These are phyloP conservation scores for Parietichytrium sp. DNA, from an alignment of 108 stramenopile species.

Conservation along the genomic window DNA sequence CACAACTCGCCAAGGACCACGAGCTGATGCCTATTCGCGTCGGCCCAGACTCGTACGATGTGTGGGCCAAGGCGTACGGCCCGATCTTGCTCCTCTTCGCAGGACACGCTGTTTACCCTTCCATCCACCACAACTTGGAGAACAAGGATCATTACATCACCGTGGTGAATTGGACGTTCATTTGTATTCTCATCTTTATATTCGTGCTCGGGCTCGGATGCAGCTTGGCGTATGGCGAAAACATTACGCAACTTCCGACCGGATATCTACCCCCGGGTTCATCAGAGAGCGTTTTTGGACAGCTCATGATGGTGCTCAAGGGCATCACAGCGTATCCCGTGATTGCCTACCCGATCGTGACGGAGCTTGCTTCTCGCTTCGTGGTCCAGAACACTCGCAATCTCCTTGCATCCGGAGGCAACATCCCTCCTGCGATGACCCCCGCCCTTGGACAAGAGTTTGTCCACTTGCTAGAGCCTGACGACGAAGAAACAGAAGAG, in stretches of 20 bases:
- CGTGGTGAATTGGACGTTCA: conserved; percentile 32
- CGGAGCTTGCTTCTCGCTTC: conserved; percentile 22
- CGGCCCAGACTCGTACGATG: background rate
- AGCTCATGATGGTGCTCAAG: background rate
- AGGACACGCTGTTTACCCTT: conserved; percentile 22
- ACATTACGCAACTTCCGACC: conserved; percentile 11
- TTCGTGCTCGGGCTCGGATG: background rate
- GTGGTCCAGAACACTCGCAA: too few relatives aligned
- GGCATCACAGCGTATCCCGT: background rate
- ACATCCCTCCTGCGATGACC: background rate
- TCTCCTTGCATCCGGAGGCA: background rate
- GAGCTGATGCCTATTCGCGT: too few relatives aligned
- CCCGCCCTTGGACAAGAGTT: too few relatives aligned
- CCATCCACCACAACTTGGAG: background rate
- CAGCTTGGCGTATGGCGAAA: background rate
- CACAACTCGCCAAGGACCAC: too few relatives aligned
- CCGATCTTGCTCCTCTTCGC: conserved; percentile 25
- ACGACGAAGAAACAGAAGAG: too few relatives aligned
- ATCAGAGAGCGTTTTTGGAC: background rate
- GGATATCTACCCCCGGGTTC: background rate
- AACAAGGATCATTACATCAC: background rate
- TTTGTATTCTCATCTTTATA: background rate
- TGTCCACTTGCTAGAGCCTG: too few relatives aligned
- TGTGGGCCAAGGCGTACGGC: conserved; percentile 12
- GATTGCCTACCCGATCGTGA: conserved; percentile 6